phyloP scores from a whole-genome alignment of 164 flowering plant species.

The Taxillus chinensis region DNA sequence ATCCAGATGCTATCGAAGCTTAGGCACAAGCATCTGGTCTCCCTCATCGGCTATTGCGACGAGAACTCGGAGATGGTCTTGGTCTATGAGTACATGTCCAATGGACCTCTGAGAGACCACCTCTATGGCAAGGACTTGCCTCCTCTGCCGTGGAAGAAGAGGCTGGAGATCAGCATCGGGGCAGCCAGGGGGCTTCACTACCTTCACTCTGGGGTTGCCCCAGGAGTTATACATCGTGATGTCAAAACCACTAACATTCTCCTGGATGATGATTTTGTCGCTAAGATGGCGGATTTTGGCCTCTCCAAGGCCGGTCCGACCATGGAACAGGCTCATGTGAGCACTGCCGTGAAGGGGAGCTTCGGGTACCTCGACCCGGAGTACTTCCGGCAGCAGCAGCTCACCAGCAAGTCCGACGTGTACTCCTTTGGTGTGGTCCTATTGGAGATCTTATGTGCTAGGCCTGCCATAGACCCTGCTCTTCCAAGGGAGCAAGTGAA shows the following conservation, averaged over 20 bases:
- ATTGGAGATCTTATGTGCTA: conserved; percentile 48
- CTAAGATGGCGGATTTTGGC: conserved; percentile 11
- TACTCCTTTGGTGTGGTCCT: conserved; percentile 72
- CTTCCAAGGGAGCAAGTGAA: conserved; percentile 62
- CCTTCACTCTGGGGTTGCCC: conserved; percentile 5
- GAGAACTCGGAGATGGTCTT: conserved; percentile 8
- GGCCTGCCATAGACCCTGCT: conserved; percentile 52
- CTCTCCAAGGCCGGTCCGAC: conserved; percentile 21
- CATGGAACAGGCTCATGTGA: conserved; percentile 46
- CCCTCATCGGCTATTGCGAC: conserved; percentile 5
- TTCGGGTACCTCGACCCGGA: conserved; percentile 74
- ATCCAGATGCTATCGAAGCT: conserved; percentile 6
- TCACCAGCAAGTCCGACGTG: conserved; percentile 66
- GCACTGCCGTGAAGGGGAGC: conserved; percentile 64
- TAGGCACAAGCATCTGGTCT: conserved; percentile 2
- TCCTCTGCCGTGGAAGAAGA: conserved; percentile 5
- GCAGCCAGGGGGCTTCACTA: conserved; percentile 7
- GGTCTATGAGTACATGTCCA: conserved; percentile 8
- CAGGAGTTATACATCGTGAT: conserved; percentile 5
- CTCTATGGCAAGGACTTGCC: conserved; percentile 4
- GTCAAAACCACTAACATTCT: conserved; percentile 8
- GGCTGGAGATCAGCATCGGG: conserved; percentile 7
- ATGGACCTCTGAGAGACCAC: conserved; percentile 7
- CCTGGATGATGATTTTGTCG: background rate
- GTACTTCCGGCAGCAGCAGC: conserved; percentile 57